Evolutionary conservation across 2,329 filamentous ascomycete species (phyloP), one percentile per base, ranked within the genome.

Genomic region (Fusarium stilboides): DNA sequence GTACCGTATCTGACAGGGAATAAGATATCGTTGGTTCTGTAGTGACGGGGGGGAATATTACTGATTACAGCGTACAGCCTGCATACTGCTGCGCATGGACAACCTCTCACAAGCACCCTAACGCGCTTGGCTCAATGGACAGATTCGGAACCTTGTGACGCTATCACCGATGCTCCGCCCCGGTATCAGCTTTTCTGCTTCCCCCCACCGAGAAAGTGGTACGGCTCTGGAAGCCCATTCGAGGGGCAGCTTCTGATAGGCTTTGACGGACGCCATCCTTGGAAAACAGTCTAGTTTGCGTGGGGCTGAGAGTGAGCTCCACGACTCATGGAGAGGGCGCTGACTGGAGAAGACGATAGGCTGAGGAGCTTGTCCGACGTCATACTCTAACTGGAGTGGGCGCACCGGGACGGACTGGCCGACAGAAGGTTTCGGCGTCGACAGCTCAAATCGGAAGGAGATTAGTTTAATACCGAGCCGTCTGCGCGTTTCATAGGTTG

Each of bases 351-450:
- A 53, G 19, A 13, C 47, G 34, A 65, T 65, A 65, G 62, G 60
- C 8, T 36, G 19, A 14, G 37, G 33, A 24, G n/a, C 22, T 24
- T 14, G 13, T 15, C 6, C 31, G 58, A 69, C 65, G 59, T 69
- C 65, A 68, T 64, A 20, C 40, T 26, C 54, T 34, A 26, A 19
- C 28, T 31, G 28, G 8, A 60, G 65, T 65, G 68, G 69, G 56
- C 22, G 52, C 57, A 58, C 49, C 40, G 45, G 28, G 52, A 47
- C 72, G 72, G 72, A 31, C 57, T 54, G 52, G 56, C 72, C 72
- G 72, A 74, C 28, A 65, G 59, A 63, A 68, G 52, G 46, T 54
- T 68, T 74, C 71, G 71, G 72, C 55, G 63, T n/a, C 34, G 33
- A 37, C 22, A 45, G 43, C 62, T 65, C 54, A 40, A 65, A 65